Evolutionary conservation across 176 grass and related monocot genomes (phyloP).

Genomic region (Oryza meyeriana): DNA sequence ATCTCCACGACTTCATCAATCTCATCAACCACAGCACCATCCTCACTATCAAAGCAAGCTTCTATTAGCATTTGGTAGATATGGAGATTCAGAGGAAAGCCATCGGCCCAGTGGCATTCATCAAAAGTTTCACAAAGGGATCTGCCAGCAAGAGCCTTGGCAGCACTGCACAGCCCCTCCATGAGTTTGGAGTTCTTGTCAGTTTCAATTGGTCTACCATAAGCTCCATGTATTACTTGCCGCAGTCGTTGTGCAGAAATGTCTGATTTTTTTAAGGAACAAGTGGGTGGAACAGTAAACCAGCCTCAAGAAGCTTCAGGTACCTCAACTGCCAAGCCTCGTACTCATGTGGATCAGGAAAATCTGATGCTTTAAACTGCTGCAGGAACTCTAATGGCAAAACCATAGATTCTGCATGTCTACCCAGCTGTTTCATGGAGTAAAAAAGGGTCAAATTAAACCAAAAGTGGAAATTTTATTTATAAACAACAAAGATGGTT

Average conservation of each 20-base stretch:
- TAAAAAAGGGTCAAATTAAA: background rate
- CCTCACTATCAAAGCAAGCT: conserved; percentile 69
- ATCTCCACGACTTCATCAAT: conserved; percentile 71
- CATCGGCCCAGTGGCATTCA: conserved; percentile 86
- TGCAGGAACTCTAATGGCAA: conserved; percentile 78
- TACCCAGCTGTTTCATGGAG: conserved; percentile 66
- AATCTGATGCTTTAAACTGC: conserved; percentile 80
- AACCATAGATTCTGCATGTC: conserved; percentile 65
- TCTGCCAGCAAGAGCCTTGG: conserved; percentile 54
- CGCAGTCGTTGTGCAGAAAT: conserved; percentile 48
- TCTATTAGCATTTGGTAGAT: conserved; percentile 78
- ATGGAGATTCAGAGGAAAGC: conserved; percentile 82
- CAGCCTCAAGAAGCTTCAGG: conserved; percentile 81
- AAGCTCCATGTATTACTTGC: conserved; percentile 53
- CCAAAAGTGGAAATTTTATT: conserved; percentile 7
- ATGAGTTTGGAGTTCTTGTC: conserved; percentile 75
- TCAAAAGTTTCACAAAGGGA: conserved; percentile 57
- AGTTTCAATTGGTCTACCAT: conserved; percentile 53
- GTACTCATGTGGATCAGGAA: conserved; percentile 54
- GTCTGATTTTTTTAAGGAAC: conserved; percentile 62
- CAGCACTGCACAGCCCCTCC: conserved; percentile 51
- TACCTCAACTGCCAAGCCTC: conserved; percentile 62
- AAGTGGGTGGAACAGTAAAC: conserved; percentile 68
- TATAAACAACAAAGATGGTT: background rate
- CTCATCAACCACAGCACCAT: conserved; percentile 63